Percentiles rank a stretch among this genome's conserved stretches.
phyloP scores from a whole-genome alignment of 805 yeast genomes.

The Myxozyma monticola region DNA sequence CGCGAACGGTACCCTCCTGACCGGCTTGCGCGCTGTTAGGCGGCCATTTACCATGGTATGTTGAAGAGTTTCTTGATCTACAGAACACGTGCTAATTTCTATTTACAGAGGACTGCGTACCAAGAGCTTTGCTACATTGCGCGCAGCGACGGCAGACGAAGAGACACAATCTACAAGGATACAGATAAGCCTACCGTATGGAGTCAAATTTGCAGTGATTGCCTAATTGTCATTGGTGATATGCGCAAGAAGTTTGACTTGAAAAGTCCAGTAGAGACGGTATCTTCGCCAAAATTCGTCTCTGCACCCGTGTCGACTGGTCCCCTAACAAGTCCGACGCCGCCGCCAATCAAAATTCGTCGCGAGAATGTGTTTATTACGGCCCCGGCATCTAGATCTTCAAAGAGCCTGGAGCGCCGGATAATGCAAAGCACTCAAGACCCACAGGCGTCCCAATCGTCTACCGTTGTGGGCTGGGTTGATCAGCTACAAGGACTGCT shows the following conservation, averaged over 20 bases:
- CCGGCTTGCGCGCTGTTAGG: constrained; percentile 38
- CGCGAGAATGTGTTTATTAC: constrained; percentile 22
- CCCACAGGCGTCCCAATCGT: constrained; percentile 32
- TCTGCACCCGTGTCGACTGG: background rate
- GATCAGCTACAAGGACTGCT: constrained; percentile 5
- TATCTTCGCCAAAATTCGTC: background rate
- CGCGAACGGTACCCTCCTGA: constrained; percentile 42
- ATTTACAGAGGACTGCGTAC: constrained; percentile 39
- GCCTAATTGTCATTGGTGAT: constrained; percentile 30
- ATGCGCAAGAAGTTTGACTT: constrained; percentile 11
- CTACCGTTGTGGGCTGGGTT: constrained; percentile 24
- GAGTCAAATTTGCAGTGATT: constrained; percentile 36
- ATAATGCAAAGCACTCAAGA: constrained; percentile 33
- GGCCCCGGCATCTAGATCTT: constrained; percentile 7
- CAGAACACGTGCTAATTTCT: background rate
- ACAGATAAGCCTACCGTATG: constrained; percentile 39
- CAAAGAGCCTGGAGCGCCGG: constrained; percentile 12
- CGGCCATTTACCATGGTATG: constrained; percentile 33
- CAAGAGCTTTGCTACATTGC: constrained; percentile 41
- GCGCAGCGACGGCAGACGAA: constrained; percentile 35
- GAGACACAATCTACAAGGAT: constrained; percentile 41
- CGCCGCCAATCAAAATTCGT: constrained; percentile 16
- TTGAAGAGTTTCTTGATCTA: background rate
- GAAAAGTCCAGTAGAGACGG: background rate
- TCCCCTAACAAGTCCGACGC: constrained; percentile 10